Conservation (phyloP, 768 basidiomycete genomes). For the Gloeopeniophorella convolvens region DNA sequence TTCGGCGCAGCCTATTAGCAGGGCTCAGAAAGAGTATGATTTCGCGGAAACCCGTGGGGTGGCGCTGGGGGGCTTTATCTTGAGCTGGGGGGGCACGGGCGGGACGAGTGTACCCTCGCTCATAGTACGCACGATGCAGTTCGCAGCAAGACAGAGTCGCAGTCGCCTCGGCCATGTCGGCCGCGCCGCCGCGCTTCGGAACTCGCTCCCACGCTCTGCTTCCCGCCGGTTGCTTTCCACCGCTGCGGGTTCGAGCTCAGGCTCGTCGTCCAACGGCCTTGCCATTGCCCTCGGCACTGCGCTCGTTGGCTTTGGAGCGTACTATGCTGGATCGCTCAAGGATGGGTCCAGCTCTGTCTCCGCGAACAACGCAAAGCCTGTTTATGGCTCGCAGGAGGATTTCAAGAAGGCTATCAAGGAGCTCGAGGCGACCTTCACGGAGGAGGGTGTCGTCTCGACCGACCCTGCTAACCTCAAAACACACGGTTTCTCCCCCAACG, state of each 20-base stretch:
- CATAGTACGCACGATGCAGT: neutral
- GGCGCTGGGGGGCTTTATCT: neutral
- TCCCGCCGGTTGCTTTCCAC: neutral
- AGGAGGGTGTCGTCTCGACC: conserved; percentile 42
- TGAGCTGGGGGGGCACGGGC: too few relatives aligned
- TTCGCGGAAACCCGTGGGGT: neutral
- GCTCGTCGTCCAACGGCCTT: neutral
- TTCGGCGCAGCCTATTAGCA: too few relatives aligned
- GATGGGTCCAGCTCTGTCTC: neutral
- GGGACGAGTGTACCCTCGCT: neutral
- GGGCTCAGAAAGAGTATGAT: too few relatives aligned
- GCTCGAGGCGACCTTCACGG: conserved; percentile 39
- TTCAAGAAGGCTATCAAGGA: conserved; percentile 47
- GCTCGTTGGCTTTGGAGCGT: neutral
- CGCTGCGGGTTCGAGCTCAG: neutral
- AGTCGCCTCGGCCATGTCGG: neutral
- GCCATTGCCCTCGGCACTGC: neutral
- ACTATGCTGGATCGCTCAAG: neutral
- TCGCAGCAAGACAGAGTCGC: neutral
- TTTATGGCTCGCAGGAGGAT: conserved; percentile 44
- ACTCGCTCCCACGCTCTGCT: neutral
- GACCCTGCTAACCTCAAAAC: conserved; percentile 43
- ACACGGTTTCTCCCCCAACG: conserved; percentile 64
- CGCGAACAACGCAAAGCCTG: neutral
- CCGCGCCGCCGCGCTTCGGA: neutral